Base-by-base conservation (phyloP, 441 rosid genomes). In the Pelargonium fulgidum region DNA sequence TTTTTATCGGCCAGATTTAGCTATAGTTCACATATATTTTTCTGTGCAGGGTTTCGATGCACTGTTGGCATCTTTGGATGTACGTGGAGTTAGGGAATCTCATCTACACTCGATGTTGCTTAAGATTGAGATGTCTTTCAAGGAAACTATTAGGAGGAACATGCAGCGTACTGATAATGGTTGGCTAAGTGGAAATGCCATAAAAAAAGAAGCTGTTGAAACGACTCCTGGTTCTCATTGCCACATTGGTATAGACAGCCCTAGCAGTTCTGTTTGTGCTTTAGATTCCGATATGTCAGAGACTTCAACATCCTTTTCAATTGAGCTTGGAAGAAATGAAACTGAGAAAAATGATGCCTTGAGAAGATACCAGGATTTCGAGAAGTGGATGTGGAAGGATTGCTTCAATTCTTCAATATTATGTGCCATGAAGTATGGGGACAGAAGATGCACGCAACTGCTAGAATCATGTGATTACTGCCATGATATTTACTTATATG, bases 341-440 rank as follows among this genome's bases (percentile, higher is more conserved):
- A 64, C 17, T 1, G 97, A 91, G 85, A 88, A 78, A 77, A 83
- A 72, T 71, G 83, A 76, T 66, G 77, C 85, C 71, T 69, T 86
- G 77, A 81, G 73, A 81, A 87, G 96, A 74, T 87, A 86, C 65
- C 81, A 81, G 72, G 93, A 84, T 65, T 86, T 86, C 62, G 93
- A 86, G 83, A 85, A 79, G 69, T 91, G 96, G 96, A 85, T 89
- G 81, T 85, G 90, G 93, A 90, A 84, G 66, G 97, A 89, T 58
- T 79, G 88, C 78, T 50, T 75, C 70, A 73, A 68, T 77, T 80
- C 87, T 6, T 75, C 64, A 1, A 65, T 68, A 16, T 78, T 85
- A 70, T 78, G 72, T 26, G 86, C 93, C 66, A 69, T 24, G 63
- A 84, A 89, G 79, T 81, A 75, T 74, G 92, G 86, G 77, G 85